Conservation (phyloP, 495 filamentous ascomycete species). For the Aspergillus mulundensis region DNA sequence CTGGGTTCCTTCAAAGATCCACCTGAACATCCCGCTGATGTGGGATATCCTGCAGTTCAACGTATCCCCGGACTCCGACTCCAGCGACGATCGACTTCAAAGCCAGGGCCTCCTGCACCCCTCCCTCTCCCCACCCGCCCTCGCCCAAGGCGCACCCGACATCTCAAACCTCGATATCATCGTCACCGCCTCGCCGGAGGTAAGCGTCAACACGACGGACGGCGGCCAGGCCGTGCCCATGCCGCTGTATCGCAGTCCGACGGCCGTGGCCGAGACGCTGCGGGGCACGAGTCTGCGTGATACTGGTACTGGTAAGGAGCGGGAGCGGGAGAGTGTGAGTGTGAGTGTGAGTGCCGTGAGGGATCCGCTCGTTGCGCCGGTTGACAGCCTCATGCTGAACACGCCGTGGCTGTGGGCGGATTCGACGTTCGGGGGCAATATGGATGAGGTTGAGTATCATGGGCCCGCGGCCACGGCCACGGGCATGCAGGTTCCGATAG, state of each 20-base stretch:
- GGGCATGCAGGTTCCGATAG: too few species aligned
- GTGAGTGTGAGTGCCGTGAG: neutral
- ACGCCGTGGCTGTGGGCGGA: constrained; percentile 48
- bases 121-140: constrained; percentile 26
- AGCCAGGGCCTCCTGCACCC: constrained; percentile 33
- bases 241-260: constrained; percentile 25
- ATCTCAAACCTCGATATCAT: constrained; percentile 40
- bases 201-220: constrained; percentile 42
- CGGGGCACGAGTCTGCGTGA: constrained; percentile 23
- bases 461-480: too few species aligned
- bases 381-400: constrained; percentile 43
- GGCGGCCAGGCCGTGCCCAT: constrained; percentile 41
- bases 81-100: too few species aligned
- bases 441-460: constrained; percentile 37
- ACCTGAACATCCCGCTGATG: constrained; percentile 49
- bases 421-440: constrained; percentile 30
- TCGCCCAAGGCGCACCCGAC: neutral
- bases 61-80: constrained; percentile 19
- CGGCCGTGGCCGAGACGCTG: constrained; percentile 21
- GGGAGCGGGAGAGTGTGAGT: too few species aligned
- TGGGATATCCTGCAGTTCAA: constrained; percentile 45
- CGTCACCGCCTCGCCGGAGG: constrained; percentile 41
- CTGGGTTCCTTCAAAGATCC: constrained; percentile 44
- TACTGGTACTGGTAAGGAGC: too few species aligned
- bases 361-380: constrained; percentile 31